A percentile compares a stretch with the other conserved stretches of the same genome.
These are phyloP conservation scores for Gossypium anomalum DNA, from an alignment of 345 rosid species.

Conservation along the genomic window DNA sequence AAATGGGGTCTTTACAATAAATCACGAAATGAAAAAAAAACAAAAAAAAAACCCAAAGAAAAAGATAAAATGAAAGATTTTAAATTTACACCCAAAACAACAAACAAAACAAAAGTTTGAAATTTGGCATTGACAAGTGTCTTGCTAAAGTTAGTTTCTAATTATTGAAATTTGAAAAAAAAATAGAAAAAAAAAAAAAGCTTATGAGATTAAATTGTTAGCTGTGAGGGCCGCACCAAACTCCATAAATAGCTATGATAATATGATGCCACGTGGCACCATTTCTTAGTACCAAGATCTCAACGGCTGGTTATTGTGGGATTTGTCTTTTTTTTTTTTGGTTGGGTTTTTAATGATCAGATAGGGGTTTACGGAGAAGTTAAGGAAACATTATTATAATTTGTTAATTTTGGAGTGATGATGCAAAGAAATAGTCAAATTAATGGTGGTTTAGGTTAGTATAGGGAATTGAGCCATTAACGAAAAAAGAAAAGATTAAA, in stretches of 20 bases:
- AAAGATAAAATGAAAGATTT: neutral
- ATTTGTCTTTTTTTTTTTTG: too few relatives aligned
- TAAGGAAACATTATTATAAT: conserved; percentile 21
- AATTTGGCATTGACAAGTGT: neutral
- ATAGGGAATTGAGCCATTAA: neutral
- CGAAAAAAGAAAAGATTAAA: too few relatives aligned
- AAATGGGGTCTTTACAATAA: too few relatives aligned
- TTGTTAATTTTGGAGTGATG: neutral
- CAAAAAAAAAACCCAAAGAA: neutral
- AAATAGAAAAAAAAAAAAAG: too few relatives aligned
- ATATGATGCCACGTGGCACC: conserved; percentile 10
- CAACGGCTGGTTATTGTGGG: neutral
- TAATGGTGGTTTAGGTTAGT: neutral
- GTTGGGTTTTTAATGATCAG: neutral
- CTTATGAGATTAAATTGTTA: neutral
- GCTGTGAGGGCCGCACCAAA: neutral
- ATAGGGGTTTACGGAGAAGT: conserved; percentile 25
- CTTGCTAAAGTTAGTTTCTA: conserved; percentile 4
- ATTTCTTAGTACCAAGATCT: neutral
- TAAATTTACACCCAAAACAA: neutral
- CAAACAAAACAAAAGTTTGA: neutral
- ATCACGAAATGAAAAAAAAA: neutral
- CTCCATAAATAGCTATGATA: neutral
- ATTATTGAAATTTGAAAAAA: neutral
- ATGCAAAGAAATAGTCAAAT: conserved; percentile 18